These are phyloP conservation scores for Annulohypoxylon truncatum DNA, from an alignment of 2,329 filamentous ascomycete species.

Conservation along the genomic window DNA sequence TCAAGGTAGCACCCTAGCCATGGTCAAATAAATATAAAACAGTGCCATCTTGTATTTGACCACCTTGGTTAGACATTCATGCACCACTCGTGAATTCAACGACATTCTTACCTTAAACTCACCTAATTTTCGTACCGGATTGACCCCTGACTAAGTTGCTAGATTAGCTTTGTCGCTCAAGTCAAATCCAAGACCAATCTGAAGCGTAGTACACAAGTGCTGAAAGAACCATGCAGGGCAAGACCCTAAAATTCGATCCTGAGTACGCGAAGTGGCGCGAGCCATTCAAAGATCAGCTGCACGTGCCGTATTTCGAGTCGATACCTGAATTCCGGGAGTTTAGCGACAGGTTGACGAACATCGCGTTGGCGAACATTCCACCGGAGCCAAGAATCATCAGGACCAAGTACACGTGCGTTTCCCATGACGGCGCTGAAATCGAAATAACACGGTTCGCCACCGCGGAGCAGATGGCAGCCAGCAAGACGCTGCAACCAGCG, in stretches of 20 bases:
- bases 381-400: conserved; percentile 31
- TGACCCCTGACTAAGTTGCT: neutral
- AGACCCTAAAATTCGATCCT: conserved; percentile 33
- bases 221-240: conserved; percentile 4
- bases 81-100: too few relatives aligned
- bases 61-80: too few relatives aligned
- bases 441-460: conserved; percentile 37
- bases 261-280: conserved; percentile 37
- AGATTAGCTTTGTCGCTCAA: too few relatives aligned
- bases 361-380: conserved; percentile 16
- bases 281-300: conserved; percentile 26
- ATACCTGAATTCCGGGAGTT: conserved; percentile 33
- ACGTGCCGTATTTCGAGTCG: conserved; percentile 31
- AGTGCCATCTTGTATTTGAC: too few relatives aligned
- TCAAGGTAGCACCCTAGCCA: too few relatives aligned
- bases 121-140: too few relatives aligned
- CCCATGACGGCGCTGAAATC: conserved; percentile 37
- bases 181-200: too few relatives aligned
- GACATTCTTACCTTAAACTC: too few relatives aligned
- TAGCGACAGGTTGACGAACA: conserved; percentile 30
- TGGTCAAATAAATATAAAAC: too few relatives aligned
- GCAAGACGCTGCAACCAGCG: conserved; percentile 40
- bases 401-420: conserved; percentile 26
- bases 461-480: conserved; percentile 24
- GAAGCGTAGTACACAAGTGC: neutral